Evolutionary conservation across 306 rosid species (phyloP).

Genomic region (Quercus parvula): DNA sequence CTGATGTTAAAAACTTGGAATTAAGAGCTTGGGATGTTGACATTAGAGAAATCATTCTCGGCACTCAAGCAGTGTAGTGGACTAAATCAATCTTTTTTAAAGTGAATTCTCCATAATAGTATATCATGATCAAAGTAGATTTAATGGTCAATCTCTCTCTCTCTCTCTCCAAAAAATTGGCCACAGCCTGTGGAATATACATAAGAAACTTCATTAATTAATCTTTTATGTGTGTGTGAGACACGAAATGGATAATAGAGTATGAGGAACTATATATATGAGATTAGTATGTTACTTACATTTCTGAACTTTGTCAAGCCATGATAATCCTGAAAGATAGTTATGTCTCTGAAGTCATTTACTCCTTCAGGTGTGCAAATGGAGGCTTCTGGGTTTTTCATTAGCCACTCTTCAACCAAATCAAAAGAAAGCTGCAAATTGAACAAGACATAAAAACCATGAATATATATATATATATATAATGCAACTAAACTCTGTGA

Average conservation of each 20-base stretch:
- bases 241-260: background rate
- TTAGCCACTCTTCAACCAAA: slow-evolving; percentile 59
- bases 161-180: slow-evolving; percentile 63
- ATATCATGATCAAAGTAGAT: background rate
- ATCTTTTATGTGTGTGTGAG: background rate
- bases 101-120: background rate
- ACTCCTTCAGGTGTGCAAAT: slow-evolving; percentile 70
- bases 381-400: slow-evolving; percentile 61
- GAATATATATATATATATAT: background rate
- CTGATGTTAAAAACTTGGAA: background rate
- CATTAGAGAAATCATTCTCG: background rate
- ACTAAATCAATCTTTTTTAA: background rate
- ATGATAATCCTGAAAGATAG: slow-evolving; percentile 81
- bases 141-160: background rate
- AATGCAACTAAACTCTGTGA: background rate
- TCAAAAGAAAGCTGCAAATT: slow-evolving; percentile 54
- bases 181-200: slow-evolving; percentile 55
- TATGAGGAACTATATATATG: background rate
- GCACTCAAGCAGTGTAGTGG: background rate
- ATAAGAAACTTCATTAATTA: background rate
- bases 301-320: slow-evolving; percentile 72
- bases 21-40: slow-evolving; percentile 1
- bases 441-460: background rate
- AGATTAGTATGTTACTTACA: slow-evolving; percentile 28
- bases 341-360: slow-evolving; percentile 44